Evolutionary conservation across 2,329 filamentous ascomycete genomes (phyloP).

Genomic region (Teratosphaeria gauchensis): DNA sequence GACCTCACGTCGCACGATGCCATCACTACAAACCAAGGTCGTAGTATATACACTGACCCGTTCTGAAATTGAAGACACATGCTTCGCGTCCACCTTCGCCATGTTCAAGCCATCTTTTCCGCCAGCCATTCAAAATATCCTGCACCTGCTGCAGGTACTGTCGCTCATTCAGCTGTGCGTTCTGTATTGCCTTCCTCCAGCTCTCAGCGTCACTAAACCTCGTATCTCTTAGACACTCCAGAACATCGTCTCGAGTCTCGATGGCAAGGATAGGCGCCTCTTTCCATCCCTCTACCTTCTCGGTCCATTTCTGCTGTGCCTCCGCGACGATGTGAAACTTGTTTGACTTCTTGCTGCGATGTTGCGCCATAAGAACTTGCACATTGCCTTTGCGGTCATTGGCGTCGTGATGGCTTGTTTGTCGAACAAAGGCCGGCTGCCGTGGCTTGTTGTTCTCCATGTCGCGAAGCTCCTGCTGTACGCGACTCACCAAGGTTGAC

Average conservation of each 20-base stretch:
- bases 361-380: slow-evolving; percentile 71
- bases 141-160: slow-evolving; percentile 78
- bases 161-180: slow-evolving; percentile 64
- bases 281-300: slow-evolving; percentile 60
- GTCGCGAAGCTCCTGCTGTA: slow-evolving; percentile 73
- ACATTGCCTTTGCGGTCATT: slow-evolving; percentile 47
- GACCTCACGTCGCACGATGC: slow-evolving; percentile 12
- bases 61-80: slow-evolving; percentile 88
- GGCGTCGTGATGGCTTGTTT: slow-evolving; percentile 32
- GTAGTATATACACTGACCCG: slow-evolving; percentile 75
- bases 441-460: slow-evolving; percentile 47
- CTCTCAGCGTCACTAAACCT: slow-evolving; percentile 69
- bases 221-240: slow-evolving; percentile 67
- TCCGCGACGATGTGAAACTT: slow-evolving; percentile 78
- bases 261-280: slow-evolving; percentile 77
- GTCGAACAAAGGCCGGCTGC: slow-evolving; percentile 26
- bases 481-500: slow-evolving; percentile 65
- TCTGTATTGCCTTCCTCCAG: slow-evolving; percentile 74
- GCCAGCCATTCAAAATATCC: slow-evolving; percentile 59
- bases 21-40: slow-evolving; percentile 47
- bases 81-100: slow-evolving; percentile 54
- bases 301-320: slow-evolving; percentile 46
- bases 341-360: slow-evolving; percentile 85
- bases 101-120: slow-evolving; percentile 40
- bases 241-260: slow-evolving; percentile 74